These are phyloP conservation scores for Sarcomyxa edulis DNA, from an alignment of 768 basidiomycete species.

Conservation along the genomic window DNA sequence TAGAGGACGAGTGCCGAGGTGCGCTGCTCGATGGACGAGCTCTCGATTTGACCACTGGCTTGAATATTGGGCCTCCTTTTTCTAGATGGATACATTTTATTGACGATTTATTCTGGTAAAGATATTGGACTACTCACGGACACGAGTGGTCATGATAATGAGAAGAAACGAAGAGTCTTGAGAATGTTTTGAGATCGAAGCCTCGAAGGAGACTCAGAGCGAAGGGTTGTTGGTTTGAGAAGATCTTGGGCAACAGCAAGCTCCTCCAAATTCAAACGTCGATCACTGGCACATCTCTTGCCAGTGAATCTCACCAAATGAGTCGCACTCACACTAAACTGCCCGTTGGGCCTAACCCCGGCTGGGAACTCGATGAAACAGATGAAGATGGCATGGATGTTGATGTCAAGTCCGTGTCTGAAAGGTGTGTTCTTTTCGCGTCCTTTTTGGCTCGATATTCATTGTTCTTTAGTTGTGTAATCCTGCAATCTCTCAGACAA, in stretches of 20 bases:
- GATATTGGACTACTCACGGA: conserved; percentile 50
- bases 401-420: conserved; percentile 39
- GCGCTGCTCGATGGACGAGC: conserved; percentile 27
- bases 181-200: too few species aligned
- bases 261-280: too few species aligned
- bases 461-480: conserved; percentile 41
- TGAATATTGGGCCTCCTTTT: conserved; percentile 67
- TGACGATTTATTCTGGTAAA: too few species aligned
- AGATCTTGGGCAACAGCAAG: conserved; percentile 11
- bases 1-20: too few species aligned
- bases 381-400: conserved; percentile 30
- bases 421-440: conserved; percentile 40
- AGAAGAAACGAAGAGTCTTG: too few species aligned
- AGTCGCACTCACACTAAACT: conserved; percentile 24
- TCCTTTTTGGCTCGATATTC: conserved; percentile 3
- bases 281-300: too few species aligned
- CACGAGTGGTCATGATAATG: conserved; percentile 43
- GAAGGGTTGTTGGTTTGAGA: too few species aligned
- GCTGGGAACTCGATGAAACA: conserved; percentile 51
- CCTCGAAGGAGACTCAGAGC: conserved; percentile 8
- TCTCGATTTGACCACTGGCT: conserved; percentile 57
- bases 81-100: conserved; percentile 36
- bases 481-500: conserved; percentile 67
- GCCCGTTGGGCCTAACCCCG: conserved; percentile 52
- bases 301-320: too few species aligned